Evolutionary conservation across 441 rosid genomes (phyloP).

Genomic region (Biscutella laevigata): DNA sequence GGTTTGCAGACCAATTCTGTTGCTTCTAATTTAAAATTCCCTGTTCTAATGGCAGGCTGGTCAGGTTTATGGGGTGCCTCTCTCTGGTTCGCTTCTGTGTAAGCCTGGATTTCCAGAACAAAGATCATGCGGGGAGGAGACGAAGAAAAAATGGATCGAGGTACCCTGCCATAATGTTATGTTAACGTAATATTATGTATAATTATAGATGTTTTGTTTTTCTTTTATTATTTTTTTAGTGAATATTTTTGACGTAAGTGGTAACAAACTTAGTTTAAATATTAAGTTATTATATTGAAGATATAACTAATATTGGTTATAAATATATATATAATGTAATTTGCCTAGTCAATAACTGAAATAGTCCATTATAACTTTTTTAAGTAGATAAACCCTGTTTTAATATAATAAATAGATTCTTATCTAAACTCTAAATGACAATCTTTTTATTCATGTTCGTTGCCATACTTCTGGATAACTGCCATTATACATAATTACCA

Average conservation of each 20-base stretch:
- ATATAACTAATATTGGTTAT: no score
- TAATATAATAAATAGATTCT: no score
- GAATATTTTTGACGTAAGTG: no score
- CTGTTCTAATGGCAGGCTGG: slow-evolving; percentile 64
- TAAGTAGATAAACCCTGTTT: no score
- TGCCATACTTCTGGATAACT: not conserved
- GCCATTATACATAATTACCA: not conserved
- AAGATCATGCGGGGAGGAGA: slow-evolving; percentile 69
- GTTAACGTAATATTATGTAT: no score
- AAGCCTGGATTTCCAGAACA: slow-evolving; percentile 92
- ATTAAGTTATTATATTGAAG: no score
- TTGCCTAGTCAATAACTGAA: no score
- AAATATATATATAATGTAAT: no score
- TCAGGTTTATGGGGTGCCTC: slow-evolving; percentile 91
- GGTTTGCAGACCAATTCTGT: slow-evolving; percentile 10
- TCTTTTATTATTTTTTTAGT: no score
- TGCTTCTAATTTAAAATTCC: not conserved
- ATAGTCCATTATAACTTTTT: no score
- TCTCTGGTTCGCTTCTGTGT: slow-evolving; percentile 64
- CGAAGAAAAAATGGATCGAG: slow-evolving; percentile 94
- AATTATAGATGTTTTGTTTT: no score
- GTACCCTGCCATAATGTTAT: slow-evolving; percentile 37
- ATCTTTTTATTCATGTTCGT: not conserved
- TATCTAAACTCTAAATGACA: not conserved
- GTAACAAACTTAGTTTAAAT: no score